Evolutionary conservation across 768 basidiomycete species (phyloP).

Genomic region (Tricholoma hemisulphureum): DNA sequence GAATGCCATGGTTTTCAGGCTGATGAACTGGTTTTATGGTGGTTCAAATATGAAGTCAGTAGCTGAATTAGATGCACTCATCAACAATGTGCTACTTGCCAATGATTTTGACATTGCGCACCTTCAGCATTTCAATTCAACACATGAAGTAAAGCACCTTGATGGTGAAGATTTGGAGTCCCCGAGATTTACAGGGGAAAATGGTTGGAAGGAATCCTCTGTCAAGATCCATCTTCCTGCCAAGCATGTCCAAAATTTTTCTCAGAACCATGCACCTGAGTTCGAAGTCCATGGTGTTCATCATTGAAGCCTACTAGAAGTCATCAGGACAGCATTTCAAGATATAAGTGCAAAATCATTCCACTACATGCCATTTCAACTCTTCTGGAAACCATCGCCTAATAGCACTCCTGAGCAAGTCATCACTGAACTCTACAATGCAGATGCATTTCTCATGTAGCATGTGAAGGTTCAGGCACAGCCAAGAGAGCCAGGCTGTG

Average conservation of each 20-base stretch:
- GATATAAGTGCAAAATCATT: constrained; percentile 8
- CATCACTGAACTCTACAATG: background rate
- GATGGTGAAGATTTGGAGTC: constrained; percentile 5
- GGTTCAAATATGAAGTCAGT: constrained; percentile 18
- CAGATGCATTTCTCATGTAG: background rate
- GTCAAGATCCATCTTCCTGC: constrained; percentile 23
- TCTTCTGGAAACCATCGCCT: constrained; percentile 13
- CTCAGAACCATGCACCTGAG: constrained; percentile 9
- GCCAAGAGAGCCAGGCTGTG: background rate
- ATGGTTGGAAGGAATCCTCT: constrained; percentile 21
- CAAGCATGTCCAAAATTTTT: constrained; percentile 14
- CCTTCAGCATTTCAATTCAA: constrained; percentile 17
- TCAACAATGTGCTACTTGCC: constrained; percentile 22
- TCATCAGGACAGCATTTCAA: constrained; percentile 13
- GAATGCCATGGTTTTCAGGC: constrained; percentile 17
- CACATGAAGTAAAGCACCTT: constrained; percentile 14
- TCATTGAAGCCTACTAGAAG: constrained; percentile 7
- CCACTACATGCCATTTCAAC: constrained; percentile 14
- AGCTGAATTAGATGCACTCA: constrained; percentile 19
- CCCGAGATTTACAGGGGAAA: background rate
- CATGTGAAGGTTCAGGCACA: background rate
- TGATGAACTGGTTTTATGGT: constrained; percentile 25
- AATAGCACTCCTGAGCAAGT: background rate
- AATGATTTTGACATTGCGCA: constrained; percentile 24
- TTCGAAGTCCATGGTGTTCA: background rate